Evolutionary conservation across 495 filamentous ascomycete species (phyloP), one percentile per base, ranked within the genome.

Genomic region (Tuber umbilicatum): DNA sequence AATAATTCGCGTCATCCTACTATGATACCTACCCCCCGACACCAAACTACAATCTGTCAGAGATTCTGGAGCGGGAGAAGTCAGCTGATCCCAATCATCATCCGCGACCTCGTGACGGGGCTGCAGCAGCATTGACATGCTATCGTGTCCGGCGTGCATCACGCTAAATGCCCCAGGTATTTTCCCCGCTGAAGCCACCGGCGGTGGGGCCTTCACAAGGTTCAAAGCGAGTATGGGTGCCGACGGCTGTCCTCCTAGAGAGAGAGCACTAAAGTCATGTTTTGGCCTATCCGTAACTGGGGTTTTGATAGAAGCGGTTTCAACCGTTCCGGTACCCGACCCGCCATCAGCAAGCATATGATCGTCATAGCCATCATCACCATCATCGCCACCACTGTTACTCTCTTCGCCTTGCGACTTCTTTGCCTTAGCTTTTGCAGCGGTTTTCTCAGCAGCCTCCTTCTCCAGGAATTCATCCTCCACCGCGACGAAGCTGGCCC

Each of bases 401-500:
- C 45, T 2, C 45, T 50, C 45, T 50, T n/a, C 9, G 45, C 45
- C 45, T 50, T 5, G 45, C 43, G 43, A 21, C 27, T 70, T 40
- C 14, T 4, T 77, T 41, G 55, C 17, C 17, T 50, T 2, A 16
- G 12, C 47, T 71, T 45, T 42, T 21, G 23, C 40, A 5, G 40
- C n/a, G 31, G 43, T 35, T 70, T 72, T 71, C 64, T 21, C 64
- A 27, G 70, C 75, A 70, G 14, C 73, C 72, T 31, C 81, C 76
- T 21, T 81, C 79, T 68, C 85, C 84, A 45, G n/a, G n/a, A n/a
- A n/a, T n/a, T n/a, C n/a, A n/a, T n/a, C n/a, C n/a, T n/a, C n/a
- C n/a, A n/a, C n/a, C 10, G 91, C 90, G 6, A 92, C 89, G 73
- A 92, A 93, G 0, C 88, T 89, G 79, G 88, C 89, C 85, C 87